Conservation (phyloP, 2,329 filamentous ascomycete species). For the Diatrype stigma region DNA sequence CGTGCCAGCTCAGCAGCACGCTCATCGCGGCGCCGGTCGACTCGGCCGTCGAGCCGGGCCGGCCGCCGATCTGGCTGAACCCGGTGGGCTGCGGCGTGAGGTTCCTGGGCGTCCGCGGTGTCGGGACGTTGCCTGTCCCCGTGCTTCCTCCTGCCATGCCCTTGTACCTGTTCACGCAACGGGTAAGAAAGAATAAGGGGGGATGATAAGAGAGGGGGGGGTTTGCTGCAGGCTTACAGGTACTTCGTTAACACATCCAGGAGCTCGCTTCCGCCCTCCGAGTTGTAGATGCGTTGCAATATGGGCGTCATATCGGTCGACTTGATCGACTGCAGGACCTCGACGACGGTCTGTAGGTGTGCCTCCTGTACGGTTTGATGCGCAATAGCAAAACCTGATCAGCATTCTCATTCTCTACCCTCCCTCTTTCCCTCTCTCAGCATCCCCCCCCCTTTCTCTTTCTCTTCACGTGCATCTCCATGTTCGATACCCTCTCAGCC, state of each 20-base stretch:
- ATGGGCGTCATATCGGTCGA: constrained; percentile 93
- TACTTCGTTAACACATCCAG: constrained; percentile 98
- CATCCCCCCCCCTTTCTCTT: not conserved
- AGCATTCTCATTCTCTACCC: constrained; percentile 8
- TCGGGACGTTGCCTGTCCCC: constrained; percentile 11
- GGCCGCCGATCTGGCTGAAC: constrained; percentile 72
- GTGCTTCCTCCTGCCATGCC: constrained; percentile 63
- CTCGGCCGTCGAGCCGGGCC: constrained; percentile 52
- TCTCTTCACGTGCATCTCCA: no score
- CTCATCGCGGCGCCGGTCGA: constrained; percentile 89
- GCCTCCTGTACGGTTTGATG: constrained; percentile 66
- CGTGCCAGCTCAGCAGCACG: constrained; percentile 95
- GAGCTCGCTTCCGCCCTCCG: constrained; percentile 75
- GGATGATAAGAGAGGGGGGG: not conserved
- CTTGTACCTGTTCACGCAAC: constrained; percentile 63
- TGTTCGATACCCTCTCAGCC: no score
- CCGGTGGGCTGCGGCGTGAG: constrained; percentile 75
- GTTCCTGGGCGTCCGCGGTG: constrained; percentile 42
- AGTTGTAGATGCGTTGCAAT: constrained; percentile 73
- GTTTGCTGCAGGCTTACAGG: constrained; percentile 53
- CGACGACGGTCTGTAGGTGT: constrained; percentile 81
- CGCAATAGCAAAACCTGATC: constrained; percentile 1
- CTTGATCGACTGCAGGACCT: constrained; percentile 94
- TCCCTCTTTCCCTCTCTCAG: not conserved
- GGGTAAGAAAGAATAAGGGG: not conserved